Percentiles rank a stretch among this genome's conserved stretches.
These are phyloP conservation scores for Fraxinus anomala DNA, from an alignment of 257 asterid species.

Conservation along the genomic window DNA sequence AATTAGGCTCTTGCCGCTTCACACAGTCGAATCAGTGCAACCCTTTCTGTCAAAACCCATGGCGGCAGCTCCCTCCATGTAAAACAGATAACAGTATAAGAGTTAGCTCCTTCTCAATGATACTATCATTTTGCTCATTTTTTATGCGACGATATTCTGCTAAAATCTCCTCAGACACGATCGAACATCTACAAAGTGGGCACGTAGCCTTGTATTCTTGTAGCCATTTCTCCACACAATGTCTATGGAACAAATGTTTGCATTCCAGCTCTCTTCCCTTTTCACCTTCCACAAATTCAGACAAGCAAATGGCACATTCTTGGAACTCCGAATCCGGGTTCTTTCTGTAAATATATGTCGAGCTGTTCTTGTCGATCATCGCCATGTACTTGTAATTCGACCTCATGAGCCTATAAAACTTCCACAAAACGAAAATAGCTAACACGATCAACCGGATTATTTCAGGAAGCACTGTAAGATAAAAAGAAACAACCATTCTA, in stretches of 20 bases:
- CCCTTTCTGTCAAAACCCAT: neutral
- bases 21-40: neutral
- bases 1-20: neutral
- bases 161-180: conserved; percentile 42
- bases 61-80: conserved; percentile 31
- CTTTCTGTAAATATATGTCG: conserved; percentile 31
- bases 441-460: conserved; percentile 36
- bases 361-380: conserved; percentile 43
- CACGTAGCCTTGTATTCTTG: conserved; percentile 39
- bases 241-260: conserved; percentile 46
- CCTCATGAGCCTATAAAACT: conserved; percentile 9
- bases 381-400: conserved; percentile 34
- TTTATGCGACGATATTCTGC: conserved; percentile 34
- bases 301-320: conserved; percentile 58
- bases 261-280: conserved; percentile 43
- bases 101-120: conserved; percentile 42
- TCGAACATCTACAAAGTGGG: conserved; percentile 57
- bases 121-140: conserved; percentile 23
- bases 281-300: conserved; percentile 47
- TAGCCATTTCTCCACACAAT: conserved; percentile 60
- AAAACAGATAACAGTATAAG: conserved; percentile 37
- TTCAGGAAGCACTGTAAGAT: conserved; percentile 43
- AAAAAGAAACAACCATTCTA: conserved; percentile 25
- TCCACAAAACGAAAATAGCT: conserved; percentile 25
- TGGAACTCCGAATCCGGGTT: neutral